These are phyloP conservation scores for Penicillium frequentans DNA, from an alignment of 2,329 filamentous ascomycete genomes.

Conservation along the genomic window DNA sequence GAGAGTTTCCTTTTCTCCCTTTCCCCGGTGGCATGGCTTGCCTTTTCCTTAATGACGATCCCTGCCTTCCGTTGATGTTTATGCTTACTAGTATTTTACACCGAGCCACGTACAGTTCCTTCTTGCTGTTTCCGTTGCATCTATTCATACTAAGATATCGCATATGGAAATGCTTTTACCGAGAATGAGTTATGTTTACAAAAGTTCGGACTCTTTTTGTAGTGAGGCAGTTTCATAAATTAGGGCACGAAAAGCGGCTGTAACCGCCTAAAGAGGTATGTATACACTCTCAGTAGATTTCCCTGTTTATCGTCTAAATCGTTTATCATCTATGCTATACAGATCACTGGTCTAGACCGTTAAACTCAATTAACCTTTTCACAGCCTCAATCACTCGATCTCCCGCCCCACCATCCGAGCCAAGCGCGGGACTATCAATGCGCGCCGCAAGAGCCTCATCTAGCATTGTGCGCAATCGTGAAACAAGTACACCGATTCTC, in stretches of 20 bases:
- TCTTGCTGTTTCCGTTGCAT: constrained; percentile 9
- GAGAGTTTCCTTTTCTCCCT: constrained; percentile 10
- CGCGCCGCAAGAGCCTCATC: constrained; percentile 80
- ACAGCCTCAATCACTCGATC: constrained; percentile 70
- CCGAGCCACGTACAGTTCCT: constrained; percentile 14
- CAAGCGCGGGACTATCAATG: constrained; percentile 70
- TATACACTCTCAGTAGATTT: neutral
- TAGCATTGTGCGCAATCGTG: constrained; percentile 78
- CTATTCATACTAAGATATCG: constrained; percentile 20
- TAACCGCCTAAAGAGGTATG: neutral
- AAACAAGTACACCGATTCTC: constrained; percentile 85
- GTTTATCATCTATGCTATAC: neutral
- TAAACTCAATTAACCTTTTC: constrained; percentile 78
- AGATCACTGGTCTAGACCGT: constrained; percentile 69
- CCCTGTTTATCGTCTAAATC: neutral
- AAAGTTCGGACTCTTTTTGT: neutral
- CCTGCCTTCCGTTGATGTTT: constrained; percentile 13
- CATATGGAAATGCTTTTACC: constrained; percentile 15
- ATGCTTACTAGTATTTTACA: constrained; percentile 7
- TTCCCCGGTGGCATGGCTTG: neutral
- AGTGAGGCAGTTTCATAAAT: neutral
- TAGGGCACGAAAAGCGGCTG: neutral
- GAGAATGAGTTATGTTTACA: neutral
- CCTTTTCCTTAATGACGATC: constrained; percentile 18
- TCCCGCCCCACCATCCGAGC: constrained; percentile 43